Evolutionary conservation across 192 early-diverging fungal genomes (phyloP).

Genomic region (Coemansia sp.): DNA sequence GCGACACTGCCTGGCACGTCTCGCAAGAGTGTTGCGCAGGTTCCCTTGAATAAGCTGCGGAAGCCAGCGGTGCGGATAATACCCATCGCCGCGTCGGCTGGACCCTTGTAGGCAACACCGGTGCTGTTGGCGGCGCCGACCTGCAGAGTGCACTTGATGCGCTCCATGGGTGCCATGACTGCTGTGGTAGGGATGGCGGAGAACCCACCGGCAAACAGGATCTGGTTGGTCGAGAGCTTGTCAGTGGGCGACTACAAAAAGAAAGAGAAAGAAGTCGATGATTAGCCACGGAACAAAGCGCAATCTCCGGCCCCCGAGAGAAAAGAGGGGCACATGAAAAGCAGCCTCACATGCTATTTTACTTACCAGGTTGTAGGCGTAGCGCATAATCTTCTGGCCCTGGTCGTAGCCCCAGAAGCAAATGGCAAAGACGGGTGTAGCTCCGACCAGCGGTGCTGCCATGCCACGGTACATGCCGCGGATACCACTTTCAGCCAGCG

Average conservation of each 20-base stretch:
- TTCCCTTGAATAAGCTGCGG: slow-evolving; percentile 87
- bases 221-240: slow-evolving; percentile 72
- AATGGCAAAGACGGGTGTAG: slow-evolving; percentile 96
- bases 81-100: slow-evolving; percentile 82
- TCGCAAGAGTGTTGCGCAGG: slow-evolving; percentile 90
- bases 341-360: slow-evolving; percentile 12
- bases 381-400: slow-evolving; percentile 57
- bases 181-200: slow-evolving; percentile 95
- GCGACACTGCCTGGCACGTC: slow-evolving; percentile 94
- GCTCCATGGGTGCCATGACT: slow-evolving; percentile 94
- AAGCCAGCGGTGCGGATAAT: slow-evolving; percentile 90
- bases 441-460: slow-evolving; percentile 88
- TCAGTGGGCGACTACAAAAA: slow-evolving; percentile 42
- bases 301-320: not conserved
- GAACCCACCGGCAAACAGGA: slow-evolving; percentile 89
- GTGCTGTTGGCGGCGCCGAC: slow-evolving; percentile 51
- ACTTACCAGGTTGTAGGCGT: slow-evolving; percentile 47
- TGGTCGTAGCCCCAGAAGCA: slow-evolving; percentile 81
- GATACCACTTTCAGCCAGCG: slow-evolving; percentile 88
- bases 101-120: slow-evolving; percentile 81
- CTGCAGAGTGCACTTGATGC: slow-evolving; percentile 95
- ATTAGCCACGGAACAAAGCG: not conserved
- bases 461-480: slow-evolving; percentile 95
- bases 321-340: slow-evolving; percentile 10
- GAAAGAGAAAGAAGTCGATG: not conserved